Conservation (phyloP, 345 rosid species). For the Theobroma cacao region DNA sequence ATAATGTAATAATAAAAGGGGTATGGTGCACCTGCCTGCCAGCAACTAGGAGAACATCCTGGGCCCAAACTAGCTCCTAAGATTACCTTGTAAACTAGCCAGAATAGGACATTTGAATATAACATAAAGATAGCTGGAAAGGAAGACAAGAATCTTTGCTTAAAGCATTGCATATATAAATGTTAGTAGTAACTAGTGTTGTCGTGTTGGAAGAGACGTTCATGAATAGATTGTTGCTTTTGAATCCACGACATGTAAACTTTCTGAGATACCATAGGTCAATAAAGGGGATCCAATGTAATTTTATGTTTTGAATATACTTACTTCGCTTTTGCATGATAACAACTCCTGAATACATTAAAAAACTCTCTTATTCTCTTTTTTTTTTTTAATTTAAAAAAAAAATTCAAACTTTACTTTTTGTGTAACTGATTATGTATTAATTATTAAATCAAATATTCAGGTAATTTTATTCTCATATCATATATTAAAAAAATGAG, state of each 20-base stretch:
- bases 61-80: background rate
- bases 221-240: background rate
- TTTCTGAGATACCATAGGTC: slow-evolving; percentile 6
- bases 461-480: no score
- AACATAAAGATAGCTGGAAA: background rate
- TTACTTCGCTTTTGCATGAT: background rate
- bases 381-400: background rate
- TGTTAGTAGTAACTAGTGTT: background rate
- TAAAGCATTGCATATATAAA: background rate
- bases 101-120: background rate
- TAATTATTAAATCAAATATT: no score
- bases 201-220: background rate
- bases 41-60: background rate
- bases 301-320: slow-evolving; percentile 6
- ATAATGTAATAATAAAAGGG: background rate
- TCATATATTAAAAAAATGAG: no score
- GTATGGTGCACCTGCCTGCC: background rate
- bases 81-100: background rate
- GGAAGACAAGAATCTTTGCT: slow-evolving; percentile 1
- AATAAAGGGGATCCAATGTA: slow-evolving; percentile 14
- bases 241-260: background rate
- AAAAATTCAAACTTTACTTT: no score
- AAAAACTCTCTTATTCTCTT: no score
- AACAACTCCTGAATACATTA: background rate
- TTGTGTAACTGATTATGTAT: no score